Base-by-base conservation (phyloP, 768 basidiomycete genomes). In the Naematelia aurantialba region DNA sequence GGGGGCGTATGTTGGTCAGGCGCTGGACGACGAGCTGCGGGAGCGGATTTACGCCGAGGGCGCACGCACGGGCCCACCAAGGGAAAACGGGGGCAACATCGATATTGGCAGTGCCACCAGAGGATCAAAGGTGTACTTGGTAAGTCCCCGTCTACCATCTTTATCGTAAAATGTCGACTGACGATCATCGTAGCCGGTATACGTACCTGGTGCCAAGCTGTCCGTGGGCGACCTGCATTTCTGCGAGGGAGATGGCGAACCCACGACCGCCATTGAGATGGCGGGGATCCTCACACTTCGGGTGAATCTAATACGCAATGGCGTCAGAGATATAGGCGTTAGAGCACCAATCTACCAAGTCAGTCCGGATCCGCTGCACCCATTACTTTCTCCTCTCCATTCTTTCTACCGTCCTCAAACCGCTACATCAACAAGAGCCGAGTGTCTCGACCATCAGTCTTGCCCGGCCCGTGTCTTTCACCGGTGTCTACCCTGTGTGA, bases 201-300 rank as follows among this genome's bases (percentile, higher is more conserved):
- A 86, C 64, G 78, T 89, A 29, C 80, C 84, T 46, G 88, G 87
- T 4, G 88, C 88, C 1, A 87, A 88, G 60, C 78, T 89, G 2
- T 87, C 87, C 0, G 85, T 89, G 19, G 88, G 88, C 1, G 88
- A 89, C 70, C 78, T 88, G 24, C 88, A 89, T 68, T 89, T 88
- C 75, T 87, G 86, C 14, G 87, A 89, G 72, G 87, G 87, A 21
- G 88, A 89, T 79, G 86, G 66, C 50, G 66, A 74, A 47, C 48
- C 66, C 11, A 39, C 60, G 45, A 87, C 87, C 26, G 87, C 87
- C 2, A 88, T 88, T 55, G 87, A 88, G 70, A 88, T 88, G 86
- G 85, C 86, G 10, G 88, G 87, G 11, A 82, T 86, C 56, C 82
- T 88, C 63, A 88, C 87, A 4, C 83, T 89, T 70, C 85, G 79